These are phyloP conservation scores for Elsinoe fawcettii DNA, from an alignment of 2,329 filamentous ascomycete genomes.

Conservation along the genomic window DNA sequence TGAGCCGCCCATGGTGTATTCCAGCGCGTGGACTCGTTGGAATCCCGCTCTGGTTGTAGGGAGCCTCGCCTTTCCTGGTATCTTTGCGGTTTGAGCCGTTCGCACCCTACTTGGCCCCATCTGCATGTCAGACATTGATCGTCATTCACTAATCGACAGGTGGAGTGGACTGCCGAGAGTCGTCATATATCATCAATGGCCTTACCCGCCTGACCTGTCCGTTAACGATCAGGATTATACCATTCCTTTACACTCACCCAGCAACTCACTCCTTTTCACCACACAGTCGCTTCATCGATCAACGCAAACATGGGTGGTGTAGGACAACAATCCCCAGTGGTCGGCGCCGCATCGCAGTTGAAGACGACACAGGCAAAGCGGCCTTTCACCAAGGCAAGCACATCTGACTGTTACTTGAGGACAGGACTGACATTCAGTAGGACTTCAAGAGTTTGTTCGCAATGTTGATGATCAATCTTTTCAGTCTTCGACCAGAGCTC, in stretches of 20 bases:
- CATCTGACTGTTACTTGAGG: not conserved
- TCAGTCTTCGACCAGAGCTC: not conserved
- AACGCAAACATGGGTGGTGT: not conserved
- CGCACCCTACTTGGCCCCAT: constrained; percentile 2
- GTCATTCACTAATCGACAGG: not conserved
- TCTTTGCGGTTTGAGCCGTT: not conserved
- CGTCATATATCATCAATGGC: not conserved
- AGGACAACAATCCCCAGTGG: not conserved
- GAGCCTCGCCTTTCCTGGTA: not conserved
- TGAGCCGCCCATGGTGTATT: not conserved
- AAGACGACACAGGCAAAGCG: constrained; percentile 2
- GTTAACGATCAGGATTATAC: not conserved
- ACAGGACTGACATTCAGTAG: not conserved
- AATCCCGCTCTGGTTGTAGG: not conserved
- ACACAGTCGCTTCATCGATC: not conserved
- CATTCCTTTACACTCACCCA: not conserved
- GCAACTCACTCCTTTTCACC: not conserved
- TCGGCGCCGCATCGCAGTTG: not conserved
- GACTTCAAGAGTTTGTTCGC: constrained; percentile 4
- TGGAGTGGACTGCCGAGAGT: not conserved
- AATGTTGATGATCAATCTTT: constrained; percentile 4
- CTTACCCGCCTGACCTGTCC: not conserved
- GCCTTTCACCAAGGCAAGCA: not conserved
- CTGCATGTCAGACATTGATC: constrained; percentile 1
- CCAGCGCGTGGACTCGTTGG: constrained; percentile 3